A percentile compares a stretch with the other conserved stretches of the same genome.
Conservation (phyloP, 176 grass and related monocot species). For the Otatea glauca region DNA sequence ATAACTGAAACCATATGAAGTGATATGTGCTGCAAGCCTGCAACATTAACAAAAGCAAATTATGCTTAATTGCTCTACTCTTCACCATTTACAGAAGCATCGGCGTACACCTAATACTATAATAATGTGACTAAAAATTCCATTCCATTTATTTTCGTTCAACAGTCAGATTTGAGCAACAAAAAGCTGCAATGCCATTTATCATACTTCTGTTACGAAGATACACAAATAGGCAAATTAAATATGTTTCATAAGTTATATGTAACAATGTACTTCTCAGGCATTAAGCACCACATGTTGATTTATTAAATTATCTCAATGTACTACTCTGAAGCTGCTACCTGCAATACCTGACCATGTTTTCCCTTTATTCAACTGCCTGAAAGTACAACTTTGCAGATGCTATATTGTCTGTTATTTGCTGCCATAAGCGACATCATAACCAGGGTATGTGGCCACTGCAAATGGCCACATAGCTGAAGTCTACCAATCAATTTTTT, state of each 20-base stretch:
- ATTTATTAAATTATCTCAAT: conserved; percentile 28
- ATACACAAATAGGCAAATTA: not conserved
- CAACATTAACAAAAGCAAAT: conserved; percentile 7
- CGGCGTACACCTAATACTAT: not conserved
- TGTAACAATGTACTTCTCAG: not conserved
- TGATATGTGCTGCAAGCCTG: not conserved
- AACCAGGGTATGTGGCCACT: not conserved
- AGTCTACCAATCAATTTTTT: not conserved
- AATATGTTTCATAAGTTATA: not conserved
- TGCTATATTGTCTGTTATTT: conserved; percentile 6
- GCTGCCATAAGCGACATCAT: conserved; percentile 14
- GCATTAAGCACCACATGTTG: not conserved
- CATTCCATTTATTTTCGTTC: conserved; percentile 13
- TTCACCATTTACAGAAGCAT: conserved; percentile 1
- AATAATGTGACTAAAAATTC: not conserved
- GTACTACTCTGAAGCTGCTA: conserved; percentile 25
- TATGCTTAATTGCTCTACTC: conserved; percentile 18
- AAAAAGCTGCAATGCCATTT: not conserved
- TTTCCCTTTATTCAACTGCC: conserved; percentile 29
- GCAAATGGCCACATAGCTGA: not conserved
- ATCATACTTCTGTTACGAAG: not conserved
- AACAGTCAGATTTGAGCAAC: conserved; percentile 1
- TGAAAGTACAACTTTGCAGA: conserved; percentile 6
- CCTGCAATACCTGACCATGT: not conserved
- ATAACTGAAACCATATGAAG: not conserved